phyloP scores from a whole-genome alignment of 192 early-diverging fungal species.

The Dissophora globulifera region DNA sequence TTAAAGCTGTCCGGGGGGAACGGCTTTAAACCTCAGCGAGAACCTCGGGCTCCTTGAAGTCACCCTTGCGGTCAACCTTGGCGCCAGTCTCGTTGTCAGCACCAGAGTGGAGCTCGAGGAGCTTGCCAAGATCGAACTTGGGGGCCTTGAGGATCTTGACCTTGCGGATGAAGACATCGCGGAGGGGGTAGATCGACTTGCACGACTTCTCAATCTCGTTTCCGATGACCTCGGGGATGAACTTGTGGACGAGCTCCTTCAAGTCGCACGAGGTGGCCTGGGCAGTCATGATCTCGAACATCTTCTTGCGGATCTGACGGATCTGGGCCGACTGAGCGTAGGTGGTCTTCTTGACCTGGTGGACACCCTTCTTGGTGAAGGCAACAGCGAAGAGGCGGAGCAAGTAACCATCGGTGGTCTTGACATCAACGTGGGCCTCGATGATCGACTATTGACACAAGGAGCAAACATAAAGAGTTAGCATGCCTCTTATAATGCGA shows the following conservation, averaged over 20 bases:
- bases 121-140: constrained; percentile 95
- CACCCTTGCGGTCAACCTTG: constrained; percentile 85
- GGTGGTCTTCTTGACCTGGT: constrained; percentile 98
- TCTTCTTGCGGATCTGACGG: constrained; percentile 99
- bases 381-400: constrained; percentile 97
- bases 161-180: constrained; percentile 96
- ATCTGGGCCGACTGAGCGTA: constrained; percentile 98
- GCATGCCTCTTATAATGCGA: too few relatives aligned
- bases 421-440: constrained; percentile 98
- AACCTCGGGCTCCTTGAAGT: constrained; percentile 89
- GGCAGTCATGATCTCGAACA: constrained; percentile 97
- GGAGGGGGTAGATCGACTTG: constrained; percentile 98
- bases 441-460: constrained; percentile 74
- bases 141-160: constrained; percentile 99
- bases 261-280: constrained; percentile 90
- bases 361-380: constrained; percentile 93
- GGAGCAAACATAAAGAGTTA: not conserved
- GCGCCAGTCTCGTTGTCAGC: constrained; percentile 82
- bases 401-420: constrained; percentile 99
- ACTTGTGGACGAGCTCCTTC: constrained; percentile 96
- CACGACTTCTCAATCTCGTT: constrained; percentile 97
- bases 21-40: constrained; percentile 52
- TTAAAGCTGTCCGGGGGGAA: constrained; percentile 8
- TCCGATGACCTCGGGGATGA: constrained; percentile 97
- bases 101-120: constrained; percentile 93